Base-by-base conservation (phyloP, 495 filamentous ascomycete species). In the Aspergillus egyptiacus region DNA sequence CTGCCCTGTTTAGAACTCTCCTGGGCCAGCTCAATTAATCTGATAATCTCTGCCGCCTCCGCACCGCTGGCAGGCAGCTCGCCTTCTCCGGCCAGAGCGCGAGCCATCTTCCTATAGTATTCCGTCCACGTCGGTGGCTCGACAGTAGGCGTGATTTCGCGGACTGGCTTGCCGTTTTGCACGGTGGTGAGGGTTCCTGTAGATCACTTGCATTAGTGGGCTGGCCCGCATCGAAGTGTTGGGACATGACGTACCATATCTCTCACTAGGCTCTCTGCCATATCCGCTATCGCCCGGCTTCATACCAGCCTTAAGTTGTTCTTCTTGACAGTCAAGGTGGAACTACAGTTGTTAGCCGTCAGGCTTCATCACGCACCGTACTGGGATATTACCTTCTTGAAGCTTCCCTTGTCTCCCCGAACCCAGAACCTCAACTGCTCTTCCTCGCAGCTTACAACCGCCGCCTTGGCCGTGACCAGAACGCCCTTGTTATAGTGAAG, bases 401-500 rank as follows among this genome's bases (percentile, higher is more conserved):
- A 95, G 56, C 83, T 88, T 1, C 84, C 89, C 62, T 87, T 82
- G 5, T 82, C 81, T 13, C 89, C 89, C 17, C 89, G 70, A 6
- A 95, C 79, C 82, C 87, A 88, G 71, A 83, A 95, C 46, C 87
- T 67, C 53, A 86, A 62, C 66, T 95, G 89, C 54, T 78, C 72
- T 24, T 66, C 71, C 68, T 91, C 86, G 10, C 79, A 76, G 50
- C 82, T 86, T 15, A 86, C 71, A n/a, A 87, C 80, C 15, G 72
- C 79, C 19, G 82, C 83, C 61, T 87, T 86, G 46, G 80, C 82
- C 24, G 79, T 82, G 18, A 78, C 86, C 54, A 86, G 54, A 38
- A 80, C 50, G 2, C 71, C 75, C 15, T 66, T 64, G 27, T 69
- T 72, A 65, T 91, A 93, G 51, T 80, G 79, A 50, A 91, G 66